phyloP scores from a whole-genome alignment of 805 yeast species.

The Candida manassasensis region DNA sequence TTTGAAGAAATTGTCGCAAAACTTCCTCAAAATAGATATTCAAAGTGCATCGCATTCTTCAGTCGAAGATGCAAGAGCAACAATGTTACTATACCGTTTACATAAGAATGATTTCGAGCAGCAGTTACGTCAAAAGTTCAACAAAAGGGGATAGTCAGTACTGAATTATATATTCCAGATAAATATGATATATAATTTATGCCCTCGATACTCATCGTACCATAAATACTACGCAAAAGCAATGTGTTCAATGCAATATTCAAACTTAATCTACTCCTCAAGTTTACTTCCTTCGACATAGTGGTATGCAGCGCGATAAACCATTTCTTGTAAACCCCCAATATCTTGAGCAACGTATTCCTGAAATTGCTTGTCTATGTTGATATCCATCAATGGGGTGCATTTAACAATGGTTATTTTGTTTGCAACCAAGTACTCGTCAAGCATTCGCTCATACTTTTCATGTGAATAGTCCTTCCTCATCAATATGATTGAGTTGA shows the following conservation, averaged over 20 bases:
- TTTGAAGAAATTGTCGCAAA: conserved; percentile 58
- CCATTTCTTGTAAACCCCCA: conserved; percentile 26
- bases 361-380: conserved; percentile 11
- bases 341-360: conserved; percentile 14
- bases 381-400: conserved; percentile 8
- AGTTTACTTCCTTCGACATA: conserved; percentile 31
- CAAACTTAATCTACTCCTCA: conserved; percentile 29
- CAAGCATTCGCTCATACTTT: conserved; percentile 9
- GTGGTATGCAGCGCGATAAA: conserved; percentile 33
- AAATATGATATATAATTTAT: too few species aligned
- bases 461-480: conserved; percentile 16
- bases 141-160: background rate
- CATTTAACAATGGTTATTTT: conserved; percentile 11
- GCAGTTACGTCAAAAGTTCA: conserved; percentile 7
- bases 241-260: too few species aligned
- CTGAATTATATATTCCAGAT: too few species aligned
- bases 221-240: too few species aligned
- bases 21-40: conserved; percentile 54
- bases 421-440: conserved; percentile 14
- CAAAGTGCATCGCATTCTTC: conserved; percentile 80
- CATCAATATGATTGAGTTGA: conserved; percentile 18
- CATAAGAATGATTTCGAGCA: conserved; percentile 60
- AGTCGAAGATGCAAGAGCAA: conserved; percentile 84
- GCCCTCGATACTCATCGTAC: too few species aligned
- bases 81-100: conserved; percentile 73